Base-by-base conservation (phyloP, 176 grass and related monocot genomes). In the Cymbopogon citratus region DNA sequence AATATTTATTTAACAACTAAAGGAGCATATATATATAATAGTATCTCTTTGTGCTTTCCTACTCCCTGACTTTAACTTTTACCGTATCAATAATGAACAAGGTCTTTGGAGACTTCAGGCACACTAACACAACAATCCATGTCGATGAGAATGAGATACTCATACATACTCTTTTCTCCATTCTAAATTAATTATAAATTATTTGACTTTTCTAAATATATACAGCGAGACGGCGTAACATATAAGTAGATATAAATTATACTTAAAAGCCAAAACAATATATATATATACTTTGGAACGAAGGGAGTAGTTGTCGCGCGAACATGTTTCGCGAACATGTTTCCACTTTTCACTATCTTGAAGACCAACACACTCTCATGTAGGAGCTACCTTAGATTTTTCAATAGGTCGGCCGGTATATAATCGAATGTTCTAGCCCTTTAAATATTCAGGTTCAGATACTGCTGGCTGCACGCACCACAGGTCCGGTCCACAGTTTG, bases 391-490 rank as follows among this genome's bases (percentile, higher is more conserved):
- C 31, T 56, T 3, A 78, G 36, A 41, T 62, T 69, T 69, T 62
- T 75, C 69, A 79, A 15, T 51, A 74, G 81, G 81, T 56, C 78
- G 62, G 63, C 28, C 49, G 70, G 48, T 69, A 57, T 73, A 39
- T 78, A 67, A 85, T 86, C 7, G 83, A 90, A 90, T 90, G 88
- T 86, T 90, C 79, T 62, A 78, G 73, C 43, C 27, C 15, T 49
- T 79, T 68, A 74, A 78, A 83, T 60, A 86, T 27, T 56, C 6
- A 35, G 15, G 31, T 57, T 82, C 73, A 74, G 78, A 86, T 79
- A 73, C 67, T 70, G 83, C 28, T 66, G 83, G 59, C 24, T 51
- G 83, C 79, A 82, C 73, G 73, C 73, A 82, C 44, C 83, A 82
- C n/a, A n/a, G n/a, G n/a, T n/a, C n/a, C n/a, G n/a, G n/a, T n/a